Evolutionary conservation across 768 basidiomycete species (phyloP), one percentile per base, ranked within the genome.

Genomic region (Mycena venus): DNA sequence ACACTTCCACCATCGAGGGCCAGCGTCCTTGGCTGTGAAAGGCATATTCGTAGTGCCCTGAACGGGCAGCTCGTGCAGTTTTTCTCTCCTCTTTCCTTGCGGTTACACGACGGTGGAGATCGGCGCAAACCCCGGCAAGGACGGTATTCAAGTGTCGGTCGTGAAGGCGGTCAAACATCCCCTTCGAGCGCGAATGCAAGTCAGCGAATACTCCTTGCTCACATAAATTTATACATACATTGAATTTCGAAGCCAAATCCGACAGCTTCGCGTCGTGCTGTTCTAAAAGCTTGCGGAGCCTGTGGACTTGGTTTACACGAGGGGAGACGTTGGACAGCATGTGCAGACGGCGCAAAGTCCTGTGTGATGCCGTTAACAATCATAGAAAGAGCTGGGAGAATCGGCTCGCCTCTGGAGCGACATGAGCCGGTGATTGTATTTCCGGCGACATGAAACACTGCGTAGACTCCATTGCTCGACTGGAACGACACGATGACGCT

Each of bases 181-280:
- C 65, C 74, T 75, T 2, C 17, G 40, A 0, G 14, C 6, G 66
- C 29, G 19, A 56, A 4, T 1, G 7, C 38, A 21, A 51, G 40
- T 63, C 34, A 68, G 60, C 5, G 11, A 27, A 19, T 14, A 25
- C 17, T 31, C 10, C n/a, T 47, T 21, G 19, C 6, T 15, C 21
- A 32, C 2, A 59, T n/a, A 49, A 38, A 25, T 19, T 27, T 51
- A 25, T 4, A 49, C 70, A 7, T 14, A 77, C 75, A 47, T 77
- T 71, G 38, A 77, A 74, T 65, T 77, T 77, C 3, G 27, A 34
- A 10, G 75, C 75, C 17, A 77, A 47, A 60, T 77, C 75, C 12
- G 56, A 58, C 32, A 77, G 56, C 61, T 77, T 77, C 38, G 72
- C 55, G 27, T 58, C 40, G 31, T 77, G 60, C 27, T 73, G 69